Base-by-base conservation (phyloP, 2,329 filamentous ascomycete species). In the Fonsecaea nubica region DNA sequence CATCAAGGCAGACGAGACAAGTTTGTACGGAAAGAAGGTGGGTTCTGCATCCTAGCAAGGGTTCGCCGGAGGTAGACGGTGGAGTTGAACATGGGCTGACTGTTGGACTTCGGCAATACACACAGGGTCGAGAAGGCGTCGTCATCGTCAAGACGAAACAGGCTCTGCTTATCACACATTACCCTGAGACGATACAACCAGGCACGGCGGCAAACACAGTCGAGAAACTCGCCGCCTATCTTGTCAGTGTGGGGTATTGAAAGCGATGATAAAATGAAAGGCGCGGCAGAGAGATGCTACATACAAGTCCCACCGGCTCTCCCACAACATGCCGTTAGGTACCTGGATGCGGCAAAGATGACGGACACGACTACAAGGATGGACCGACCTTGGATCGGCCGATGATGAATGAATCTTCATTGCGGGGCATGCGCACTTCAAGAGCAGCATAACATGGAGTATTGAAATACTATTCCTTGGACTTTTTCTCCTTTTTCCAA, bases 21-120 rank as follows among this genome's bases (percentile, higher is more conserved):
- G 88, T 81, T 80, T 96, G 74, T 96, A 96, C 80, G 92, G 88
- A 72, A 92, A 93, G 86, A 89, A 92, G 87, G 93, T 96, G 83
- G 69, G 83, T 77, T 36, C 6, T 13, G 30, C 10, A 4, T 7
- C 1, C 7, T 4, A n/a, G 9, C 35, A 25, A 45, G 25, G 6
- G 30, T 10, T 4, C 5, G 56, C 18, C n/a, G 21, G 18, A 50
- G 45, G 18, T 5, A 50, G 7, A 50, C 18, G 2, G 8, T 12
- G 12, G 45, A 2, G 45, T 50, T 13, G 45, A 50, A 25, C 45
- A 25, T 50, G 25, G 45, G 45, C 45, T 50, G 25, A 50, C 25
- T 12, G 45, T 25, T 50, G 8, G 9, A 21, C 9, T 10, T 25
- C 45, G 45, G 45, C 18, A 21, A 25, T 38, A 25, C 25, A 25